Conservation (phyloP, 805 yeast species). For the Torulaspora indica region DNA sequence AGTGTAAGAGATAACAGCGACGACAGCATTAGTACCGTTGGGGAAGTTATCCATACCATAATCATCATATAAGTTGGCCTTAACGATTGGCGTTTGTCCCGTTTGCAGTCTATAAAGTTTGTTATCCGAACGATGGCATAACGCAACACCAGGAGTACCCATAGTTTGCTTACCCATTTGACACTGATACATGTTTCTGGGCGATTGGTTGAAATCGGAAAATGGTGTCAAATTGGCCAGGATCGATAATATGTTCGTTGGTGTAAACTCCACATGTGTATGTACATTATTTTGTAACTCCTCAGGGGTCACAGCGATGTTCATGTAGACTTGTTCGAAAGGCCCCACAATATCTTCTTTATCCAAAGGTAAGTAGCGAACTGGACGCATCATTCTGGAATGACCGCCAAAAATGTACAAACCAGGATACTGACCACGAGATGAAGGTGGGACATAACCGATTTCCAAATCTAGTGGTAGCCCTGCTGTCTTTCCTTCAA, state of each 20-base stretch:
- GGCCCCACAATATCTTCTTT: slow-evolving; percentile 91
- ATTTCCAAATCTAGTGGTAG: slow-evolving; percentile 84
- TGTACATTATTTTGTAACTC: slow-evolving; percentile 81
- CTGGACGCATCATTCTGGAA: slow-evolving; percentile 95
- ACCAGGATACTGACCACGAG: slow-evolving; percentile 97
- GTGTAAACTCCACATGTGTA: slow-evolving; percentile 89
- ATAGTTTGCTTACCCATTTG: slow-evolving; percentile 99
- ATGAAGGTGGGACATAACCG: slow-evolving; percentile 94
- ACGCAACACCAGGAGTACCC: slow-evolving; percentile 99
- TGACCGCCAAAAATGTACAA: slow-evolving; percentile 85
- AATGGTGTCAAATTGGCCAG: slow-evolving; percentile 96
- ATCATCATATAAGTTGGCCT: slow-evolving; percentile 87
- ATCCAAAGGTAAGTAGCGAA: slow-evolving; percentile 78
- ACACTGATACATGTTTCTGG: slow-evolving; percentile 99
- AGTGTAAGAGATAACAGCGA: slow-evolving; percentile 96
- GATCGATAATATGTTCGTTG: slow-evolving; percentile 90
- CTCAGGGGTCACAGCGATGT: slow-evolving; percentile 88
- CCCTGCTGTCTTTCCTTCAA: slow-evolving; percentile 62
- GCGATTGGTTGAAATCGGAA: slow-evolving; percentile 97
- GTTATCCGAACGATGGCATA: slow-evolving; percentile 88
- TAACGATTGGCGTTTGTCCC: slow-evolving; percentile 96
- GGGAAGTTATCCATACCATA: slow-evolving; percentile 99
- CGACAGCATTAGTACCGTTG: slow-evolving; percentile 96
- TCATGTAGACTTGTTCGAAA: slow-evolving; percentile 95
- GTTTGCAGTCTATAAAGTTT: slow-evolving; percentile 87